Evolutionary conservation across 345 rosid genomes (phyloP), one percentile per base, ranked within the genome.

Genomic region (Gossypium herbaceum): DNA sequence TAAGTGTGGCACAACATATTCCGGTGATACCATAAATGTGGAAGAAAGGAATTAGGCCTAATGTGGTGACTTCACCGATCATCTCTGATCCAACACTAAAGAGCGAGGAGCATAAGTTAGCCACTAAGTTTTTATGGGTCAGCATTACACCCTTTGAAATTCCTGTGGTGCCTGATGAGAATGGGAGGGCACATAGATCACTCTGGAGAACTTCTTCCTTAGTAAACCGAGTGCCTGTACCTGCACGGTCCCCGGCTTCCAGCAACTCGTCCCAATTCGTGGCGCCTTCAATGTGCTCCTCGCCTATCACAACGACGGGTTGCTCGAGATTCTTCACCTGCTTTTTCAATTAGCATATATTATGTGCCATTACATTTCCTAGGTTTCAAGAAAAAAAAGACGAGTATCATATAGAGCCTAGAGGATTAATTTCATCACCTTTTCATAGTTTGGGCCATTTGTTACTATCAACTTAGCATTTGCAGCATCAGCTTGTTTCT

Each of bases 121-220:
- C 93, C 43, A 95, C 93, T 19, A 95, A 78, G 66, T 93, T 95
- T 56, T 91, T 82, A 77, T 95, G 99, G 7, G 91, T 88, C 27
- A 93, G 80, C 96, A 91, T 95, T 2, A 91, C 98, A 29, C 99
- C 97, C 74, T 95, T 95, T 48, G 97, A 94, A 68, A 86, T 51
- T 15, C 99, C 98, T 9, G 99, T 95, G 41, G 99, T 93, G 75
- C 99, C 99, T 52, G 98, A 95, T 9, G 99, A 95, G 86, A 95
- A 93, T 41, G 99, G 98, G 52, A 95, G 98, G 29, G 99, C 98
- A 63, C 98, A 95, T 2, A 93, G 85, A 71, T 93, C 97, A 16
- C 80, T 77, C 71, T 87, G 97, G 68, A 82, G 78, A 59, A 91
- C 79, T 45, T 83, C 79, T 56, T 84, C 86, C 25, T 56, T 45